Percentiles rank a stretch among this genome's conserved stretches.
phyloP scores from a whole-genome alignment of 1,139 yeast genomes.

The Kodamaea ohmeri region DNA sequence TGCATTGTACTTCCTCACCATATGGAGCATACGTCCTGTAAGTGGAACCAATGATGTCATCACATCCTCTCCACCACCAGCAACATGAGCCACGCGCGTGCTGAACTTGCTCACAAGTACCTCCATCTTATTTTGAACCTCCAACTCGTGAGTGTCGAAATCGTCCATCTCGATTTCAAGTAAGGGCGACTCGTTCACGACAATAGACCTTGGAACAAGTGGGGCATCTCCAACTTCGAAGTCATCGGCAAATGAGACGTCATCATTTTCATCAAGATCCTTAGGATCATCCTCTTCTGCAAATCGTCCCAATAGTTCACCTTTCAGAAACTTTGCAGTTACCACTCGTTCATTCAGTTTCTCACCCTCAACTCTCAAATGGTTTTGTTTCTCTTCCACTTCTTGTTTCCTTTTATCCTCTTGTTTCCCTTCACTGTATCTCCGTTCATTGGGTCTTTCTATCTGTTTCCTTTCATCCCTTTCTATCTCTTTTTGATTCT shows the following conservation, averaged over 20 bases:
- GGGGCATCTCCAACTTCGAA: constrained; percentile 8
- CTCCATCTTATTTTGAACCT: constrained; percentile 45
- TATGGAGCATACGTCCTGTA: constrained; percentile 41
- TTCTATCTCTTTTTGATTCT: constrained; percentile 45
- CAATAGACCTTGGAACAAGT: not conserved
- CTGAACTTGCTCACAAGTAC: constrained; percentile 35
- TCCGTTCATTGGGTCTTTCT: no score
- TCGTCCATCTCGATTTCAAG: constrained; percentile 38
- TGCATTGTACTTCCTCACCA: constrained; percentile 40
- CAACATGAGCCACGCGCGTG: constrained; percentile 31
- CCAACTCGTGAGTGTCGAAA: constrained; percentile 45
- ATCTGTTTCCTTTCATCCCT: no score
- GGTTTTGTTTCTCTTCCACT: constrained; percentile 3
- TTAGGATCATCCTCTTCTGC: no score
- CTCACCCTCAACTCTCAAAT: not conserved
- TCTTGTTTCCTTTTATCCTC: constrained; percentile 37
- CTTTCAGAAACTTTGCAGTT: constrained; percentile 16
- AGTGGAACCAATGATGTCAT: constrained; percentile 32
- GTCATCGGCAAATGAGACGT: constrained; percentile 21
- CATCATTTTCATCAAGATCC: no score
- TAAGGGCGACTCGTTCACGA: no score
- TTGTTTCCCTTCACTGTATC: no score
- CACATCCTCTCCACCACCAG: constrained; percentile 32
- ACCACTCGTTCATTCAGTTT: no score
- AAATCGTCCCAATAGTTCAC: constrained; percentile 31